Base-by-base conservation (phyloP, 75 land plant species). In the Picea sitchensis region DNA sequence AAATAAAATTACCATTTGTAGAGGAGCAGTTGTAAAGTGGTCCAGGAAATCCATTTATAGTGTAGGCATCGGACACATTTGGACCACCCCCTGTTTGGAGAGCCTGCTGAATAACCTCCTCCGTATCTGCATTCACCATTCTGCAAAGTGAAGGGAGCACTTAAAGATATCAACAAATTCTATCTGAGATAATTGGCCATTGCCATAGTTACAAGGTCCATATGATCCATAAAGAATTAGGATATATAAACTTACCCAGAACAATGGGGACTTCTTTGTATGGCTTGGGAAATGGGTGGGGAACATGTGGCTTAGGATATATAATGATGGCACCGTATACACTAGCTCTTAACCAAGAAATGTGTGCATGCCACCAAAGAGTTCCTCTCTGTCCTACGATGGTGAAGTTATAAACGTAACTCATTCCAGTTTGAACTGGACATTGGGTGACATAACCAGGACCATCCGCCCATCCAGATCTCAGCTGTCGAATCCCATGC, bases 1-100 rank as follows among this genome's bases (percentile, higher is more conserved):
- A 38, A 38, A 38, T 38, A 38, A 3, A 38, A 38, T 38, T 38
- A 38, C 1, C 41, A 38, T 38, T 38, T 1, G 5, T 5, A 38
- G 3, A 3, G 41, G 91, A 89, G 75, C 86, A 88, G 47, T 79
- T 72, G 78, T 87, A 84, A 3, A 84, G 77, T 20, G 83, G 83
- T 14, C 91, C 91, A n/a, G 88, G 88, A 17, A 80, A 84, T 32
- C 91, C 88, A 51, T 89, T 89, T 31, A 89, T 81, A 17, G 62
- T 56, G 36, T 61, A 86, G 47, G 86, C 86, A 73, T 88, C 82
- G 5, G 88, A 69, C 7, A 44, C 58, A 6, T 77, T 59, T 14
- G 90, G 82, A 13, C 79, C 88, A 13, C 90, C 88, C 5, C 90
- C 88, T 18, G 64, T 79, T 14, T 38, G 67, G 18, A 82, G 74